Conservation (phyloP, 257 asterid genomes). For the Solanum virginianum region DNA sequence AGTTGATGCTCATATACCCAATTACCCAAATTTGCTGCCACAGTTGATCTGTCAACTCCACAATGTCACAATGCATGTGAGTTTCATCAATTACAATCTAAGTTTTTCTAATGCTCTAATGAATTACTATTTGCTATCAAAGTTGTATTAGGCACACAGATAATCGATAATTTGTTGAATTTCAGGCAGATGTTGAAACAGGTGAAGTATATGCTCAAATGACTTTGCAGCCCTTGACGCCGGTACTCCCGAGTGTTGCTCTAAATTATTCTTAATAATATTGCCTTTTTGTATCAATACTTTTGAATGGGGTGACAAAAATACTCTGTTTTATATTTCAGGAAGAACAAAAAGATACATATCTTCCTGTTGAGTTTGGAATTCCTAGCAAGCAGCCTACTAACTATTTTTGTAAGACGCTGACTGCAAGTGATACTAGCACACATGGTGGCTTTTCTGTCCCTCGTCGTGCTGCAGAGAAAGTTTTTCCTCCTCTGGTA, state of each 20-base stretch:
- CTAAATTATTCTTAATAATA: neutral
- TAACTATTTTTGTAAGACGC: conserved; percentile 90
- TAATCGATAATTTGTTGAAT: conserved; percentile 10
- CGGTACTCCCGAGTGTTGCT: conserved; percentile 27
- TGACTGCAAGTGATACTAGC: conserved; percentile 96
- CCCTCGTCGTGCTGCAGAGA: conserved; percentile 99
- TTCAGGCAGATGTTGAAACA: conserved; percentile 97
- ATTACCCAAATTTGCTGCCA: conserved; percentile 82
- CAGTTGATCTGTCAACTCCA: conserved; percentile 98
- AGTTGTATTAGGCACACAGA: neutral
- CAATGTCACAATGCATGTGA: conserved; percentile 94
- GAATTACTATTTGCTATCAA: conserved; percentile 4
- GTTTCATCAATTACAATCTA: conserved; percentile 25
- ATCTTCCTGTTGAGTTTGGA: conserved; percentile 85
- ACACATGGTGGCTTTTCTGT: conserved; percentile 98
- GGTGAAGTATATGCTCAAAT: conserved; percentile 97
- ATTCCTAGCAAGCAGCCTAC: conserved; percentile 84
- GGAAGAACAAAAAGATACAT: conserved; percentile 93
- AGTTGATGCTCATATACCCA: conserved; percentile 86
- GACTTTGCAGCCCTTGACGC: conserved; percentile 92
- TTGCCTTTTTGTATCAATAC: neutral
- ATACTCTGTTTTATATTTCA: conserved; percentile 13
- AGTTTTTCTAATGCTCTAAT: neutral
- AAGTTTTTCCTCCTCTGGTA: conserved; percentile 98
- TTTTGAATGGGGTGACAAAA: neutral